Evolutionary conservation across 2,329 filamentous ascomycete genomes (phyloP).

Genomic region (Nothophaeocryptopus gaeumannii): DNA sequence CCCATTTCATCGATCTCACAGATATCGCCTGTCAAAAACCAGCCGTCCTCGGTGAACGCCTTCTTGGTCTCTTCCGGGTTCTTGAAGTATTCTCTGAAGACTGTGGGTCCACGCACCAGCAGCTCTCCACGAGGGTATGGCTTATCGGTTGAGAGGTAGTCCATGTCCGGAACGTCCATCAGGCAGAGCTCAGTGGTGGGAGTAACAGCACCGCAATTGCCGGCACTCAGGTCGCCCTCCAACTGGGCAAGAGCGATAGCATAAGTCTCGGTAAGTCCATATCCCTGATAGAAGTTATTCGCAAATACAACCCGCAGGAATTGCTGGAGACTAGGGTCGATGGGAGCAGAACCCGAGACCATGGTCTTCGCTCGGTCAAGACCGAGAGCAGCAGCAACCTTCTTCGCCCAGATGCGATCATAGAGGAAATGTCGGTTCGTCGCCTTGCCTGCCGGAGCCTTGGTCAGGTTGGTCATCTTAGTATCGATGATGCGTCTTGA

Average conservation of each 20-base stretch:
- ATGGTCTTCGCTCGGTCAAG: conserved; percentile 70
- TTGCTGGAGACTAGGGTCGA: conserved; percentile 82
- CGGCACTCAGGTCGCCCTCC: conserved; percentile 66
- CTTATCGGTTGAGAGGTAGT: conserved; percentile 84
- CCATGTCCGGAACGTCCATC: conserved; percentile 86
- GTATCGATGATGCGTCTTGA: conserved; percentile 75
- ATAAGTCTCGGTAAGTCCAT: conserved; percentile 91
- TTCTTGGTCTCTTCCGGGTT: conserved; percentile 84
- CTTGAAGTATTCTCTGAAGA: conserved; percentile 87
- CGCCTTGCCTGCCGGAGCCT: conserved; percentile 62
- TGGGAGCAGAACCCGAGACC: conserved; percentile 84
- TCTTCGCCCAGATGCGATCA: conserved; percentile 85
- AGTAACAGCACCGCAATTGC: conserved; percentile 76
- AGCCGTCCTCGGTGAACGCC: conserved; percentile 79
- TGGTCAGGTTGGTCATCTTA: conserved; percentile 76
- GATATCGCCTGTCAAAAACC: conserved; percentile 97
- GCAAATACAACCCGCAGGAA: conserved; percentile 83
- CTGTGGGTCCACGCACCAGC: conserved; percentile 72
- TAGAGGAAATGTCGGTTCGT: conserved; percentile 75
- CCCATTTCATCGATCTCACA: conserved; percentile 79
- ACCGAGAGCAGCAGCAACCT: conserved; percentile 79
- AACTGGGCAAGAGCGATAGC: conserved; percentile 71
- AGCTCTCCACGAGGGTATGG: conserved; percentile 89
- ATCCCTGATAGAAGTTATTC: conserved; percentile 79
- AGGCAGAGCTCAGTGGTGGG: conserved; percentile 72